Base-by-base conservation (phyloP, 768 basidiomycete genomes). In the Imleria badia region DNA sequence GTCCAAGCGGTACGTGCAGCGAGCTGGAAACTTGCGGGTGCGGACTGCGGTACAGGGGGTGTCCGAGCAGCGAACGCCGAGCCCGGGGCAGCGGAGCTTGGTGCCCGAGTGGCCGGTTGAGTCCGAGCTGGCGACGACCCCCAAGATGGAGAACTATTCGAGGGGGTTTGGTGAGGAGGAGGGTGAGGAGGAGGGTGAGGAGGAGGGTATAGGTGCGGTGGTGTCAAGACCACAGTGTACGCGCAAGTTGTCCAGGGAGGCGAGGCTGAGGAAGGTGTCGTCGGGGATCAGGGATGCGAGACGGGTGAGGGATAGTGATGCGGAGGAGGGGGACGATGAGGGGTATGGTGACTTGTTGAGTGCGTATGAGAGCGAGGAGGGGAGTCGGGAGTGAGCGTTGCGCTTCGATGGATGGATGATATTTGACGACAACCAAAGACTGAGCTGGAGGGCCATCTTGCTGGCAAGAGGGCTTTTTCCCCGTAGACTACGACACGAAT, bases 301-400 rank as follows among this genome's bases (percentile, higher is more conserved):
- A 60, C 67, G 69, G 49, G 64, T 70, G 42, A 75, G 81, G 36
- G 83, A 86, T 34, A 89, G 85, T 64, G 81, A 78, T 20, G 88
- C 86, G 0, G 85, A 86, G 49, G 87, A 90, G 54, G 88, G 89
- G 5, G 89, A 90, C 55, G 89, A 91, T 60, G 78, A 79, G 50
- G 82, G 86, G 5, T 90, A 89, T 51, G 87, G 86, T 60, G 89
- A 90, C 13, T 65, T 91, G 51, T 69, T 91, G 55, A 89, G 86
- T 66, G 89, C 89, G 19, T 91, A 91, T 62, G 89, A 91, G 72
- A 89, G 89, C 63, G 88, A 89, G 64, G 86, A 84, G 48, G 76
- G 75, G 30, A 65, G 66, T 34, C 65, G 45, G n/a, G 62, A 67
- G 46, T 72, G 63, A 63, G 46, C 30, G n/a, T 35, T 42, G n/a